phyloP scores from a whole-genome alignment of 306 rosid species.

The Cajanus cajan region DNA sequence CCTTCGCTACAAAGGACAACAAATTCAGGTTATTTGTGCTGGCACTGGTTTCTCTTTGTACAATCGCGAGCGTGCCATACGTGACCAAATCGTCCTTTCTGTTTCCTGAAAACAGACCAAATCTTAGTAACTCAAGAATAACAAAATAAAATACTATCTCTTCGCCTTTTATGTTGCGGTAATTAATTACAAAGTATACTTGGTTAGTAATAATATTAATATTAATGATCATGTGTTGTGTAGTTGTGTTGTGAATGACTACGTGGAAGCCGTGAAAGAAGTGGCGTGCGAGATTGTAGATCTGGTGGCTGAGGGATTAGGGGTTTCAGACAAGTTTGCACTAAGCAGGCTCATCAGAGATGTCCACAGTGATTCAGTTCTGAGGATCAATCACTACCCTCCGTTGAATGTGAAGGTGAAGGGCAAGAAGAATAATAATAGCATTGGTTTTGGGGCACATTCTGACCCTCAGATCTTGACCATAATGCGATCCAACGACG shows the following conservation, averaged over 20 bases:
- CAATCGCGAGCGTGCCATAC: background rate
- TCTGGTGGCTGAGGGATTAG: conserved; percentile 70
- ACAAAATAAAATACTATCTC: background rate
- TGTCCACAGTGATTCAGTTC: conserved; percentile 62
- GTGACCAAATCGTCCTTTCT: background rate
- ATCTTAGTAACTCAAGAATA: background rate
- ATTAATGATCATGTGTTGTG: background rate
- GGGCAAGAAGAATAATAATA: conserved; percentile 28
- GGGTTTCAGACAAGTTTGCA: conserved; percentile 59
- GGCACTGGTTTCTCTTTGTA: background rate
- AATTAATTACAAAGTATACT: background rate
- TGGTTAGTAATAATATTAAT: background rate
- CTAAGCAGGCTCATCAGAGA: conserved; percentile 70
- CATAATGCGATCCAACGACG: conserved; percentile 76
- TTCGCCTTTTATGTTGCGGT: background rate
- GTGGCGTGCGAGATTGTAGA: conserved; percentile 80
- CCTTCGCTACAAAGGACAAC: background rate
- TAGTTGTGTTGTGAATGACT: conserved; percentile 62
- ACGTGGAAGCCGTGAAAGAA: conserved; percentile 51
- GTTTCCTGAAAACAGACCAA: background rate
- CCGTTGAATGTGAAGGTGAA: conserved; percentile 17
- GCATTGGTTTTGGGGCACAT: conserved; percentile 92
- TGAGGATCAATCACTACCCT: conserved; percentile 91
- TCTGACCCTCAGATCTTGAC: conserved; percentile 98
- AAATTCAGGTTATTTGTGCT: background rate